phyloP scores from a whole-genome alignment of 768 basidiomycete genomes.

The Sporobolomyces pararoseus region DNA sequence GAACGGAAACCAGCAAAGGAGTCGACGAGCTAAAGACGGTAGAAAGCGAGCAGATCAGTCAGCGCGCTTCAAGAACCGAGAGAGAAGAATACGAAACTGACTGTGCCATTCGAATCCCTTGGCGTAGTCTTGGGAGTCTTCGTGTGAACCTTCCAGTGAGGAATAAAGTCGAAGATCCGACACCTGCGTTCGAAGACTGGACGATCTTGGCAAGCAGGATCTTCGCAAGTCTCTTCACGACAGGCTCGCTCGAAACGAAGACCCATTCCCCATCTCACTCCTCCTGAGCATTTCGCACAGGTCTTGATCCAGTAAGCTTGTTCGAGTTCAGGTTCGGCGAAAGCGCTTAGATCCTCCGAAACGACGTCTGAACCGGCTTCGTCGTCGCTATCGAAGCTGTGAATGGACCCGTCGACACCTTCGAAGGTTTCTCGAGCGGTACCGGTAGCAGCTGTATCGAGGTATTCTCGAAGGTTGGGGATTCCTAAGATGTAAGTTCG shows the following conservation, averaged over 20 bases:
- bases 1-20: slow-evolving; percentile 85
- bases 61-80: slow-evolving; percentile 1
- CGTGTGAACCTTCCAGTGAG: slow-evolving; percentile 66
- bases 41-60: slow-evolving; percentile 17
- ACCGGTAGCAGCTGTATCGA: slow-evolving; percentile 49
- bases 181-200: slow-evolving; percentile 74
- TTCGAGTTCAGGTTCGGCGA: slow-evolving; percentile 30
- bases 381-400: background rate
- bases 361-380: slow-evolving; percentile 24
- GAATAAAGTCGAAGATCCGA: slow-evolving; percentile 68
- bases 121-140: slow-evolving; percentile 24
- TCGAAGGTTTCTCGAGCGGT: background rate
- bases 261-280: slow-evolving; percentile 81
- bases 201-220: slow-evolving; percentile 40
- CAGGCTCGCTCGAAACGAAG: slow-evolving; percentile 79
- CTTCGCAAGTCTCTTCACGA: slow-evolving; percentile 58
- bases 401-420: slow-evolving; percentile 16
- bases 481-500: slow-evolving; percentile 76
- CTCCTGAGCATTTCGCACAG: slow-evolving; percentile 76
- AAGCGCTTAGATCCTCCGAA: slow-evolving; percentile 18
- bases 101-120: slow-evolving; percentile 44
- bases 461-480: slow-evolving; percentile 54
- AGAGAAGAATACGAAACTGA: slow-evolving; percentile 2
- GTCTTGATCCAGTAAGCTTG: slow-evolving; percentile 58
- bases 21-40: slow-evolving; percentile 53